Conservation (phyloP, 441 rosid species). For the Populus hybrid region DNA sequence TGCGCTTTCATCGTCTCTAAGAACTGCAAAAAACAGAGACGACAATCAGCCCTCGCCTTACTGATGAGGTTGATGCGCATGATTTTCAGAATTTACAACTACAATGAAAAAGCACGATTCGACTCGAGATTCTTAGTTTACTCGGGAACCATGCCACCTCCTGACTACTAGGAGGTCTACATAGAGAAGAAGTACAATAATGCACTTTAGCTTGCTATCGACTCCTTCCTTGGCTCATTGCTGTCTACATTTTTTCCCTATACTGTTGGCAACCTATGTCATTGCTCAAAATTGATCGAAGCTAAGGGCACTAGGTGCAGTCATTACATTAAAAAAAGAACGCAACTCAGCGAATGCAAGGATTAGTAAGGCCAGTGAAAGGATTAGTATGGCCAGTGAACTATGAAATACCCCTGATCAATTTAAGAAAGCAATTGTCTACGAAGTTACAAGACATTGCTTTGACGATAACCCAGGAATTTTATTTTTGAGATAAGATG, state of each 20-base stretch:
- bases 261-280: neutral
- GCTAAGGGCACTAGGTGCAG: neutral
- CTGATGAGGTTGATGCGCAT: neutral
- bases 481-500: neutral
- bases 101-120: neutral
- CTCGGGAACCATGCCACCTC: neutral
- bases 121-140: neutral
- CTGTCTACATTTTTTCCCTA: neutral
- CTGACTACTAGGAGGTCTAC: neutral
- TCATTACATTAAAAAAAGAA: neutral
- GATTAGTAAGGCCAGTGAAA: neutral
- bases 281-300: neutral
- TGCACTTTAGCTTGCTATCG: neutral
- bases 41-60: slow-evolving; percentile 1
- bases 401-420: neutral
- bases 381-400: neutral
- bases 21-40: slow-evolving; percentile 36
- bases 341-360: neutral
- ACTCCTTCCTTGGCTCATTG: neutral
- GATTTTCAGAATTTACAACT: neutral
- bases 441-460: neutral
- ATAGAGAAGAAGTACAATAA: neutral
- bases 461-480: neutral
- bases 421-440: neutral
- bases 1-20: slow-evolving; percentile 52